Base-by-base conservation (phyloP, 2,329 filamentous ascomycete genomes). In the Endoconidiophora laricicola region DNA sequence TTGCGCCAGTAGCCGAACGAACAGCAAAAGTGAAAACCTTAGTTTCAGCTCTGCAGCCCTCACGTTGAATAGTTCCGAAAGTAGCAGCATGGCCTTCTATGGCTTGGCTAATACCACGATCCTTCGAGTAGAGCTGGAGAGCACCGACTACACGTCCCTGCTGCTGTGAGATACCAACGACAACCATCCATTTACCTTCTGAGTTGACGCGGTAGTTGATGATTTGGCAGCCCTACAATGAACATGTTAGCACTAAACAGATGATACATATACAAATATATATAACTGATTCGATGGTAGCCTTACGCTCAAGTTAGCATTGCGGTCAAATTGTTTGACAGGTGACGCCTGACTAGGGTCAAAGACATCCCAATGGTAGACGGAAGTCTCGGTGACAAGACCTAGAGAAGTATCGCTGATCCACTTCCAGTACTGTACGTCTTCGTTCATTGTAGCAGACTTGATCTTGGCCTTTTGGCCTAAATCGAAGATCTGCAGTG, bases 391-490 rank as follows among this genome's bases (percentile, higher is more conserved):
- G 56, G 90, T 96, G 56, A 98, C 85, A 60, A 98, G 72, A 55
- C 90, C 91, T 54, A 98, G 70, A 55, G 81, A 84, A 53, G 76
- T 83, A 60, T 94, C 86, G 67, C 81, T 94, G 68, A 93, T 86
- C 91, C 91, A 98, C 70, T 94, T 94, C 93, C 91, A 98, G 74
- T 94, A 98, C 55, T 91, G 83, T 48, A 98, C 86, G 67, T 98
- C 91, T 66, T 96, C 91, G 61, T 83, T 86, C 84, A 96, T 95
- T 49, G 83, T 86, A 53, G 88, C 82, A 39, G 90, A 94, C 76
- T 96, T 96, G 61, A 98, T 76, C 74, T 95, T 96, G 66, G 83
- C 78, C 73, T 96, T 98, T 60, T 82, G 78, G 59, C 79, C 81
- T 54, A 98, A 76, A 65, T 98, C 90, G 68, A 98, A 98, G 65